Evolutionary conservation across 129 eudicot species (phyloP).

Genomic region (Chrysanthemum lavandulifolium): DNA sequence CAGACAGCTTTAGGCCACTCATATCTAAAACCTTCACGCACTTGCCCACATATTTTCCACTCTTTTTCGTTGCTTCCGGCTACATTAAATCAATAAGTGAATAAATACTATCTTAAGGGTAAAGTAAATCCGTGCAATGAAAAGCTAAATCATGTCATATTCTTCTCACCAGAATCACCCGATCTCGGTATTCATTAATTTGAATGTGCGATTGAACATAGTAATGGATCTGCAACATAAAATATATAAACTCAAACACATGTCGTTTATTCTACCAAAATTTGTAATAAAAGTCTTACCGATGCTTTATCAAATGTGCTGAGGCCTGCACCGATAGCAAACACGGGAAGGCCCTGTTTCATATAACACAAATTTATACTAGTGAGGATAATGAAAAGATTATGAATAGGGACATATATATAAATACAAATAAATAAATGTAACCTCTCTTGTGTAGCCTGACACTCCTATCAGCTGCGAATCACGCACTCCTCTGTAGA

Average conservation of each 20-base stretch:
- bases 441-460: conserved; percentile 73
- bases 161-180: conserved; percentile 59
- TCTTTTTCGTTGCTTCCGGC: conserved; percentile 63
- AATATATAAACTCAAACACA: neutral
- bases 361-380: conserved; percentile 12
- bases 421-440: neutral
- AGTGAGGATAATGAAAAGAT: neutral
- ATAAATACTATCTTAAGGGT: neutral
- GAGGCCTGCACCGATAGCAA: conserved; percentile 67
- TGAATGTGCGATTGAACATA: conserved; percentile 75
- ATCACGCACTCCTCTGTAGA: conserved; percentile 68
- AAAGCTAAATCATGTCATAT: neutral
- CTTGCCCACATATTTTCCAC: conserved; percentile 55
- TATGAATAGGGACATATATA: neutral
- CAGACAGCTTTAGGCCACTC: conserved; percentile 75
- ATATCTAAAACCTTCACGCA: conserved; percentile 73
- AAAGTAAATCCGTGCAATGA: conserved; percentile 7
- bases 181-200: conserved; percentile 70
- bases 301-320: conserved; percentile 75
- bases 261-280: neutral
- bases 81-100: conserved; percentile 20
- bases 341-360: conserved; percentile 64
- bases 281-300: conserved; percentile 37
- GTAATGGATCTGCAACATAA: conserved; percentile 54
- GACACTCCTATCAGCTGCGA: conserved; percentile 72